These are phyloP conservation scores for Neonectria coccinea DNA, from an alignment of 2,329 filamentous ascomycete species.

Conservation along the genomic window DNA sequence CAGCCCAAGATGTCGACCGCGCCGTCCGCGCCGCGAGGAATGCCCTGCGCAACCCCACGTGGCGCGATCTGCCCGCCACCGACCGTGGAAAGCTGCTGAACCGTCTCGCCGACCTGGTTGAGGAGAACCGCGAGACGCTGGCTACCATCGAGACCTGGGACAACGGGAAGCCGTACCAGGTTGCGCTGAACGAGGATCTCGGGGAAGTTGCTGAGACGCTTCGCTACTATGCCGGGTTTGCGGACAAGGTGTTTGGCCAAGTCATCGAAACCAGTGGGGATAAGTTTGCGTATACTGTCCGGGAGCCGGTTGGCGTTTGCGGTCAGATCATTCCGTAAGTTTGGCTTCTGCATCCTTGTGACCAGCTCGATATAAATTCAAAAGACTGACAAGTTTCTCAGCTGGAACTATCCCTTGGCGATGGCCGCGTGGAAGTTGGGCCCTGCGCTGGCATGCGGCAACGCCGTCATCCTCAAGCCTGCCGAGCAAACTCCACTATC, in stretches of 20 bases:
- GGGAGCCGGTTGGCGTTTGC: slow-evolving; percentile 82
- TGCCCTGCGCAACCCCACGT: slow-evolving; percentile 75
- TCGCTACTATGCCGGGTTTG: slow-evolving; percentile 82
- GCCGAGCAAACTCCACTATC: slow-evolving; percentile 76
- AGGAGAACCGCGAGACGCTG: slow-evolving; percentile 66
- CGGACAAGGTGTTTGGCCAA: slow-evolving; percentile 82
- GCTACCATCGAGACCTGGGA: slow-evolving; percentile 81
- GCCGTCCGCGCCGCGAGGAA: slow-evolving; percentile 65
- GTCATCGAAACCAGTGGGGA: slow-evolving; percentile 75
- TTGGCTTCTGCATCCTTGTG: background rate
- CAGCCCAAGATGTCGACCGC: slow-evolving; percentile 47
- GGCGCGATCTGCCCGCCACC: slow-evolving; percentile 74
- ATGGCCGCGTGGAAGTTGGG: slow-evolving; percentile 76
- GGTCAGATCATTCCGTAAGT: slow-evolving; percentile 74
- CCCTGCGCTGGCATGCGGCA: slow-evolving; percentile 74
- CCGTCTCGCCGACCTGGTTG: slow-evolving; percentile 75
- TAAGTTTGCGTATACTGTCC: slow-evolving; percentile 81
- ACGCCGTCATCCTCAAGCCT: slow-evolving; percentile 73
- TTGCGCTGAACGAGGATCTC: slow-evolving; percentile 75
- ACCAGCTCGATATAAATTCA: background rate
- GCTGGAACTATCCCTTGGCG: slow-evolving; percentile 72
- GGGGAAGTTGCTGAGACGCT: slow-evolving; percentile 59
- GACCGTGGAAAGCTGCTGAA: slow-evolving; percentile 77
- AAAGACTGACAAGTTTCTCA: background rate
- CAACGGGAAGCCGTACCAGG: slow-evolving; percentile 76